These are phyloP conservation scores for Penicillium freii DNA, from an alignment of 2,329 filamentous ascomycete species.

Conservation along the genomic window DNA sequence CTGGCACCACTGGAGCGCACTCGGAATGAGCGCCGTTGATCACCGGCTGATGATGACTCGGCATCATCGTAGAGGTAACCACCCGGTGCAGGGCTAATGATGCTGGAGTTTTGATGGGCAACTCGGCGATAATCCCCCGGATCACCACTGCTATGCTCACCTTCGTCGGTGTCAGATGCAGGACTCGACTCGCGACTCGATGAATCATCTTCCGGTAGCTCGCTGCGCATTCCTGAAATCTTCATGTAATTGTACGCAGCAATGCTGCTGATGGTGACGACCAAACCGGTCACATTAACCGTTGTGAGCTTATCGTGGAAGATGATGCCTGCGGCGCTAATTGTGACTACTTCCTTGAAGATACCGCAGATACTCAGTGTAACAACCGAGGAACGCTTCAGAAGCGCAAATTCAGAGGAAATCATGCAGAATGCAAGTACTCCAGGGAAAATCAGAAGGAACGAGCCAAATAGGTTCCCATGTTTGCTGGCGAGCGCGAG, in stretches of 20 bases:
- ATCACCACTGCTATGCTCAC: conserved; percentile 22
- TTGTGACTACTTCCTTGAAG: conserved; percentile 98
- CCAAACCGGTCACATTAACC: conserved; percentile 80
- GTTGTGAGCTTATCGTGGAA: conserved; percentile 85
- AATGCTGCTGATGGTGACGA: conserved; percentile 88
- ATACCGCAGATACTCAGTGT: conserved; percentile 96
- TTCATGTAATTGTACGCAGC: conserved; percentile 93
- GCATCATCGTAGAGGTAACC: conserved; percentile 25
- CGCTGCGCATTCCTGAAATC: conserved; percentile 79
- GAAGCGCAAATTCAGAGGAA: conserved; percentile 87
- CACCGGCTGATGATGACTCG: conserved; percentile 26
- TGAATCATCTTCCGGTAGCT: conserved; percentile 56
- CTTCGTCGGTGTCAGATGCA: conserved; percentile 31
- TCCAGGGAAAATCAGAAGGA: conserved; percentile 85
- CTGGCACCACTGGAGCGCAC: conserved; percentile 35
- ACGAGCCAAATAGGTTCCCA: conserved; percentile 64
- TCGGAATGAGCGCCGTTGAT: conserved; percentile 33
- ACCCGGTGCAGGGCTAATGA: conserved; percentile 18
- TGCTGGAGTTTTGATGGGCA: conserved; percentile 23
- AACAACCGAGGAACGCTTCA: conserved; percentile 93
- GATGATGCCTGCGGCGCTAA: conserved; percentile 78
- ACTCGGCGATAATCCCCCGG: conserved; percentile 29
- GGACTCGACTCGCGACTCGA: conserved; percentile 27
- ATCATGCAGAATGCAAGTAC: conserved; percentile 95
- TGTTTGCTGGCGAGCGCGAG: conserved; percentile 62